These are phyloP conservation scores for Rhododendron simsii DNA, from an alignment of 148 eudicot genomes.

Conservation along the genomic window DNA sequence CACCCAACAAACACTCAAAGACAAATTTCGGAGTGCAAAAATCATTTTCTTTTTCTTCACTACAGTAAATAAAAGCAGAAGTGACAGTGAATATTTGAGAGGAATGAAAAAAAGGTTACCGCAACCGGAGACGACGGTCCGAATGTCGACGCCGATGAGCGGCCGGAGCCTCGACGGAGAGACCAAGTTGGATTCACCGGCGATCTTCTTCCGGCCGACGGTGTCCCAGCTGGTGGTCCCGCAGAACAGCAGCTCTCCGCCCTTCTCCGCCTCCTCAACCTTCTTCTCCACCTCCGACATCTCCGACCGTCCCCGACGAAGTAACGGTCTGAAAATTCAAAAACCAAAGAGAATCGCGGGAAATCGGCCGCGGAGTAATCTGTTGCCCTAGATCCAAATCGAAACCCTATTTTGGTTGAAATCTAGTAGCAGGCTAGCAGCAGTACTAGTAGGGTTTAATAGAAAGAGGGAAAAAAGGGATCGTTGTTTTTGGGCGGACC, in stretches of 20 bases:
- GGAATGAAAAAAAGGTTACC: slow-evolving; percentile 33
- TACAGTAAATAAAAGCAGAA: background rate
- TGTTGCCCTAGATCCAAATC: slow-evolving; percentile 38
- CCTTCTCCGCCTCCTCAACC: slow-evolving; percentile 39
- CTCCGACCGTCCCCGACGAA: slow-evolving; percentile 14
- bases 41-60: too few species aligned
- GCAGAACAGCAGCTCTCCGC: slow-evolving; percentile 86
- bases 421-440: too few species aligned
- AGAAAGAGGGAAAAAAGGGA: background rate
- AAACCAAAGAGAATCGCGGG: background rate
- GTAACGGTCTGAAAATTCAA: slow-evolving; percentile 23
- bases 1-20: background rate
- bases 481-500: slow-evolving; percentile 3
- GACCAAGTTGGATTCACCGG: slow-evolving; percentile 50
- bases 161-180: slow-evolving; percentile 89
- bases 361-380: slow-evolving; percentile 35
- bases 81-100: background rate
- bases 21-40: background rate
- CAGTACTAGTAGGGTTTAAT: background rate
- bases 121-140: slow-evolving; percentile 78
- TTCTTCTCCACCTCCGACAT: slow-evolving; percentile 51
- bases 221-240: slow-evolving; percentile 86
- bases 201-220: slow-evolving; percentile 55
- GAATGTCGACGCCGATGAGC: slow-evolving; percentile 74
- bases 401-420: slow-evolving; percentile 8